Percentiles rank a stretch among this genome's conserved stretches.
Evolutionary conservation across 208 protist species (phyloP).

Genomic region (Herpetomonas muscarum): DNA sequence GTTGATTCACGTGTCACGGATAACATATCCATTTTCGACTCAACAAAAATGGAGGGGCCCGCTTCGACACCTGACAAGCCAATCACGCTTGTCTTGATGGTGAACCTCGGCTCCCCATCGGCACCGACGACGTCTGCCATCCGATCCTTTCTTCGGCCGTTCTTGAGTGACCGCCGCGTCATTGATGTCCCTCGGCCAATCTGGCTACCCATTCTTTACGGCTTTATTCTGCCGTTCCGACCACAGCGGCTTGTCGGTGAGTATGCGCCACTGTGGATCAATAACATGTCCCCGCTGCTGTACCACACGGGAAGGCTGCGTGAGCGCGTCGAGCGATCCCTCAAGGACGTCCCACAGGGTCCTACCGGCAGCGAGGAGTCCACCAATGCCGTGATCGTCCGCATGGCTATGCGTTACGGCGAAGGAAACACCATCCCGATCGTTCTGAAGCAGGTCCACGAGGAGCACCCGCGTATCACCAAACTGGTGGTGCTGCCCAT

Average conservation of each 20-base stretch:
- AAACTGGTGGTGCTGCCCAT: constrained; percentile 42
- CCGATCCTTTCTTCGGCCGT: constrained; percentile 22
- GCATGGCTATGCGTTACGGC: constrained; percentile 29
- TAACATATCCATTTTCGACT: not conserved
- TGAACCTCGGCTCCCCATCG: constrained; percentile 28
- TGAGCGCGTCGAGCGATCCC: constrained; percentile 11
- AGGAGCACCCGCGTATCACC: constrained; percentile 9
- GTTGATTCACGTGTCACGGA: too few relatives aligned
- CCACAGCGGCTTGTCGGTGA: constrained; percentile 12
- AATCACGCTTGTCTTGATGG: constrained; percentile 28
- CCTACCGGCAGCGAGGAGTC: not conserved
- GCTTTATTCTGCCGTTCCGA: constrained; percentile 46
- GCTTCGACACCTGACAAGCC: not conserved
- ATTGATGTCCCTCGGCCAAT: constrained; percentile 31
- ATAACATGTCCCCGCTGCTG: constrained; percentile 1
- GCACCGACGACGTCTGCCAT: constrained; percentile 9
- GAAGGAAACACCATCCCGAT: constrained; percentile 12
- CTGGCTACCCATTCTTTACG: constrained; percentile 47
- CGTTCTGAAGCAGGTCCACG: constrained; percentile 7
- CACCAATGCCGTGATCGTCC: constrained; percentile 13
- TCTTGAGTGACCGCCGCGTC: constrained; percentile 40
- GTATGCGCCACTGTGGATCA: constrained; percentile 38
- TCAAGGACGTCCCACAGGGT: constrained; percentile 6
- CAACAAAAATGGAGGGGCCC: not conserved
- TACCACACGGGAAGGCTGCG: constrained; percentile 12